These are phyloP conservation scores for Xerocomellus amylosporus DNA, from an alignment of 768 basidiomycete species.

Conservation along the genomic window DNA sequence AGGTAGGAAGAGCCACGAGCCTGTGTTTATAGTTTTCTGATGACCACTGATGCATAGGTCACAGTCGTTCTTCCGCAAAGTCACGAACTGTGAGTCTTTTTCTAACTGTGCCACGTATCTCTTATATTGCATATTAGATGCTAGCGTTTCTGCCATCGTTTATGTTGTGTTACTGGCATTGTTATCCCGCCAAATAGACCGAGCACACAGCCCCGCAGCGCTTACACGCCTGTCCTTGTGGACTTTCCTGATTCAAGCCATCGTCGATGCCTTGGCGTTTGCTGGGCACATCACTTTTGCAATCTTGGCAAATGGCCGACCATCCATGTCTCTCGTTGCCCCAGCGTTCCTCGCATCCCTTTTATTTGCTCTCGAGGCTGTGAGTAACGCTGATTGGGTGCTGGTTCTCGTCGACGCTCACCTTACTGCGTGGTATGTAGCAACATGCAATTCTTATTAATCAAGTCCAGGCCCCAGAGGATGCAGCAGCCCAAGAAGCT, in stretches of 20 bases:
- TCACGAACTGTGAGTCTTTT: conserved; percentile 54
- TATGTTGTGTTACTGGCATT: conserved; percentile 68
- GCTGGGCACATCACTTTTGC: conserved; percentile 88
- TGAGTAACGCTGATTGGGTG: conserved; percentile 36
- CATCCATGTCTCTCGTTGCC: conserved; percentile 76
- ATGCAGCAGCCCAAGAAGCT: conserved; percentile 37
- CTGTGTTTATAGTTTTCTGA: not conserved
- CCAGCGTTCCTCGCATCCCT: conserved; percentile 83
- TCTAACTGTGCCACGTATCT: not conserved
- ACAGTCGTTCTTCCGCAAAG: conserved; percentile 68
- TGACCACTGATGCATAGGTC: conserved; percentile 36
- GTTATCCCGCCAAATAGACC: conserved; percentile 70
- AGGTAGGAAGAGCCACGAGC: conserved; percentile 43
- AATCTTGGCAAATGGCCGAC: conserved; percentile 76
- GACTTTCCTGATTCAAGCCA: conserved; percentile 77
- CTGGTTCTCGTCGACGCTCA: not conserved
- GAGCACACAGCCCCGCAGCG: conserved; percentile 73
- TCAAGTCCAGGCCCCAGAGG: conserved; percentile 81
- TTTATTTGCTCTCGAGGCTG: conserved; percentile 79
- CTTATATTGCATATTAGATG: conserved; percentile 47
- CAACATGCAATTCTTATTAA: conserved; percentile 81
- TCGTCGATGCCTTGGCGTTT: conserved; percentile 81
- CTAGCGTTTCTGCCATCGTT: conserved; percentile 61
- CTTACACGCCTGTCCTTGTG: conserved; percentile 79
- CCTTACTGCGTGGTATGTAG: conserved; percentile 36